These are phyloP conservation scores for Kockovaella imperatae DNA, from an alignment of 768 basidiomycete species.

Conservation along the genomic window DNA sequence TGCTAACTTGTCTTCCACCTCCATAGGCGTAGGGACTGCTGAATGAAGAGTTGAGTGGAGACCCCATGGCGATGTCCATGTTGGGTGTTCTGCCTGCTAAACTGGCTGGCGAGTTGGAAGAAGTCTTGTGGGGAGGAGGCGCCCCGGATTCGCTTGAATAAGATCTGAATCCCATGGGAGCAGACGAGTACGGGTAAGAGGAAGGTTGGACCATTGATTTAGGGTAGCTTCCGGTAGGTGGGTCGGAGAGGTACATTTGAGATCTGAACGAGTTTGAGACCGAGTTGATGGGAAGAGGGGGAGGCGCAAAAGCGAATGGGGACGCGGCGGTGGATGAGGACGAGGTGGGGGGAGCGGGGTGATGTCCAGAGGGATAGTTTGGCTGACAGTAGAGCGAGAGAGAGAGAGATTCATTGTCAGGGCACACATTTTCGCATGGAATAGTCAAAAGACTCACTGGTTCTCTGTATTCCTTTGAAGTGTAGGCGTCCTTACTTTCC, in stretches of 20 bases:
- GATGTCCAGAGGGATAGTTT: neutral
- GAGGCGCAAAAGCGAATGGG: constrained; percentile 38
- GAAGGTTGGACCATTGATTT: constrained; percentile 6
- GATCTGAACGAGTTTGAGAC: constrained; percentile 15
- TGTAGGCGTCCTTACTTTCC: too few relatives aligned
- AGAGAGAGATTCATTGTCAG: too few relatives aligned
- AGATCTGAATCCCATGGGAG: constrained; percentile 27
- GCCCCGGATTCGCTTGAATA: constrained; percentile 26
- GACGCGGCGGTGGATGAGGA: constrained; percentile 23
- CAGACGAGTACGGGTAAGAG: constrained; percentile 13
- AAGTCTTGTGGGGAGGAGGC: constrained; percentile 3
- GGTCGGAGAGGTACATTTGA: constrained; percentile 9
- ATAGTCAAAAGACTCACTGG: too few relatives aligned
- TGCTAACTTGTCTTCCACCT: too few relatives aligned
- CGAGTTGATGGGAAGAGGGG: constrained; percentile 23
- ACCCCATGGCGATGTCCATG: too few relatives aligned
- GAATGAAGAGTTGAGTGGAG: too few relatives aligned
- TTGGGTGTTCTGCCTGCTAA: too few relatives aligned
- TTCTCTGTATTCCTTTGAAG: too few relatives aligned
- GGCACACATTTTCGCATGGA: too few relatives aligned
- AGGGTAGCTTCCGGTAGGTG: constrained; percentile 22
- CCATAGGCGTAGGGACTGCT: constrained; percentile 11
- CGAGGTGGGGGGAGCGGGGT: constrained; percentile 4
- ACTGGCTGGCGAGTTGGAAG: too few relatives aligned
- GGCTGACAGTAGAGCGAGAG: too few relatives aligned